These are phyloP conservation scores for Picea engelmannii DNA, from an alignment of 83 land plant species.

Conservation along the genomic window DNA sequence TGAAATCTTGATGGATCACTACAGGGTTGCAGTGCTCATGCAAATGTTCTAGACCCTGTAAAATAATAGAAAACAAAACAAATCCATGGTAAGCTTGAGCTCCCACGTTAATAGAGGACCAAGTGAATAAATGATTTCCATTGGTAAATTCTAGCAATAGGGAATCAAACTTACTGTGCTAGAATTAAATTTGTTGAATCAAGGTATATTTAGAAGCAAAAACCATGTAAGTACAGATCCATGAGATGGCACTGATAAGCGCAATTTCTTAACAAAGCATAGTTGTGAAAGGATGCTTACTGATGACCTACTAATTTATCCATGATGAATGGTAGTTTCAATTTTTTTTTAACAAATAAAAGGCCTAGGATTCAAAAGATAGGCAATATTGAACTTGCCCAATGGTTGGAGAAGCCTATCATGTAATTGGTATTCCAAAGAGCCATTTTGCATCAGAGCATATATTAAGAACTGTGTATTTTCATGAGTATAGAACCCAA, in stretches of 20 bases:
- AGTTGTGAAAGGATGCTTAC: slow-evolving; percentile 11
- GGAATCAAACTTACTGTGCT: not conserved
- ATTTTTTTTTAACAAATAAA: not conserved
- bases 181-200: not conserved
- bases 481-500: slow-evolving; percentile 8
- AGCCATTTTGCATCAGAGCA: slow-evolving; percentile 78
- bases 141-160: no score
- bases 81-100: not conserved
- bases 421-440: slow-evolving; percentile 18
- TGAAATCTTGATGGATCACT: no score
- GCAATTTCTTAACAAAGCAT: no score
- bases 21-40: no score
- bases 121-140: not conserved
- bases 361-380: not conserved
- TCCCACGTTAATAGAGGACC: not conserved
- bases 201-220: no score
- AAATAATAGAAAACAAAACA: not conserved
- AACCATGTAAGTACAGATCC: no score
- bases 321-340: not conserved
- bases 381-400: not conserved
- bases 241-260: no score
- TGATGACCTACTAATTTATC: not conserved
- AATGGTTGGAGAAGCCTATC: slow-evolving; percentile 22
- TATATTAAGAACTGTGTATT: slow-evolving; percentile 59
- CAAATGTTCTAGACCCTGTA: no score